These are phyloP conservation scores for Hymenoscyphus infarciens DNA, from an alignment of 2,329 filamentous ascomycete genomes.

Conservation along the genomic window DNA sequence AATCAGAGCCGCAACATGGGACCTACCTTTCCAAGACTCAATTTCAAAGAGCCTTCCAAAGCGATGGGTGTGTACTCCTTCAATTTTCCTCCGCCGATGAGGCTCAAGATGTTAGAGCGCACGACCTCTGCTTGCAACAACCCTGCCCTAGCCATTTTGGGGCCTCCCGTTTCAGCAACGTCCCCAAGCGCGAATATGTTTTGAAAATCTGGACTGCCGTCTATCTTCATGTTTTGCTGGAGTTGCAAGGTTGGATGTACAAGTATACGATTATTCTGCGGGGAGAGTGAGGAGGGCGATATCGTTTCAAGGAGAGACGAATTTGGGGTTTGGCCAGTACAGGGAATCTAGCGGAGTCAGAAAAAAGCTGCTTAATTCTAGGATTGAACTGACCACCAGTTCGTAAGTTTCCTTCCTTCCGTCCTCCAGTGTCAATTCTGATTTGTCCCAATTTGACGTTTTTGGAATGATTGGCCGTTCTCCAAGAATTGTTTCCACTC, in stretches of 20 bases:
- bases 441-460: slow-evolving; percentile 17
- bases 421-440: slow-evolving; percentile 33
- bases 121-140: slow-evolving; percentile 44
- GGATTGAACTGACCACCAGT: slow-evolving; percentile 36
- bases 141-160: slow-evolving; percentile 44
- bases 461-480: slow-evolving; percentile 31
- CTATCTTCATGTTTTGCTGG: neutral
- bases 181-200: slow-evolving; percentile 51
- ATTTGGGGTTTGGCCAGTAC: slow-evolving; percentile 46
- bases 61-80: slow-evolving; percentile 33
- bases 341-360: slow-evolving; percentile 38
- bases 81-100: slow-evolving; percentile 36
- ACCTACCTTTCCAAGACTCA: slow-evolving; percentile 37
- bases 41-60: slow-evolving; percentile 38
- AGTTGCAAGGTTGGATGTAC: slow-evolving; percentile 45
- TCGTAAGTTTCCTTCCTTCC: slow-evolving; percentile 38
- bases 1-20: neutral
- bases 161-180: slow-evolving; percentile 43
- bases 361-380: slow-evolving; percentile 1
- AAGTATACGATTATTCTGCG: slow-evolving; percentile 32
- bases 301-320: slow-evolving; percentile 38
- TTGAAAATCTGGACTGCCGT: slow-evolving; percentile 20
- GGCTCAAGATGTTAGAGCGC: slow-evolving; percentile 42
- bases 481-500: slow-evolving; percentile 39
- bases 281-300: slow-evolving; percentile 35